A percentile compares a stretch with the other conserved stretches of the same genome.
These are phyloP conservation scores for Cryptococcus jaspeensis DNA, from an alignment of 1,284 basidiomycete species.

Conservation along the genomic window DNA sequence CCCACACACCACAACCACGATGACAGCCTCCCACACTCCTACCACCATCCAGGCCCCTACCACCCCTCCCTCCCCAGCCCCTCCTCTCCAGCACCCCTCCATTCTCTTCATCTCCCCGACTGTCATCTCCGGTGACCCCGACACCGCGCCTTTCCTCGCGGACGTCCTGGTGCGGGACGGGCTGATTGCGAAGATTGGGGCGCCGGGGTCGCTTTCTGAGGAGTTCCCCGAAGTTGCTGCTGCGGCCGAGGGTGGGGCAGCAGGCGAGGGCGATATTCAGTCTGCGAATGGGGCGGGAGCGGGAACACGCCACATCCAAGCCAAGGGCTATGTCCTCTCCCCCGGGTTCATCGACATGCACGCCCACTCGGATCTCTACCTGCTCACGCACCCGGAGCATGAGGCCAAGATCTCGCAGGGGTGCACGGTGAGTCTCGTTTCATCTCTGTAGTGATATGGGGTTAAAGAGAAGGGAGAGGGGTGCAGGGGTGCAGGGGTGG, in stretches of 20 bases:
- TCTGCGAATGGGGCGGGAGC: too few species aligned
- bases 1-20: too few species aligned
- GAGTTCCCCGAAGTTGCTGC: too few species aligned
- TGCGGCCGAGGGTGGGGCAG: too few species aligned
- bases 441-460: not conserved
- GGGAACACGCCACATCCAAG: constrained; percentile 27
- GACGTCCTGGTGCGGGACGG: constrained; percentile 36
- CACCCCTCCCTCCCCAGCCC: too few species aligned
- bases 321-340: constrained; percentile 30
- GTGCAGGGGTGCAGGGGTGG: too few species aligned
- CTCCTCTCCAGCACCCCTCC: too few species aligned
- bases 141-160: constrained; percentile 26
- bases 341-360: constrained; percentile 52
- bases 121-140: constrained; percentile 31
- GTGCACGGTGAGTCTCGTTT: constrained; percentile 33
- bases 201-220: not conserved
- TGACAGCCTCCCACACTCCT: too few species aligned
- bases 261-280: too few species aligned
- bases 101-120: constrained; percentile 34
- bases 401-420: constrained; percentile 49
- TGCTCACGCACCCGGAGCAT: constrained; percentile 44
- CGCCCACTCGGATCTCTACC: constrained; percentile 48
- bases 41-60: too few species aligned
- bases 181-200: constrained; percentile 22
- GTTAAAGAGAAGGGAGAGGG: too few species aligned